Percentiles rank a stretch among this genome's conserved stretches.
phyloP scores from a whole-genome alignment of 73 alveolate species.

The Paramecium pentaurelia region DNA sequence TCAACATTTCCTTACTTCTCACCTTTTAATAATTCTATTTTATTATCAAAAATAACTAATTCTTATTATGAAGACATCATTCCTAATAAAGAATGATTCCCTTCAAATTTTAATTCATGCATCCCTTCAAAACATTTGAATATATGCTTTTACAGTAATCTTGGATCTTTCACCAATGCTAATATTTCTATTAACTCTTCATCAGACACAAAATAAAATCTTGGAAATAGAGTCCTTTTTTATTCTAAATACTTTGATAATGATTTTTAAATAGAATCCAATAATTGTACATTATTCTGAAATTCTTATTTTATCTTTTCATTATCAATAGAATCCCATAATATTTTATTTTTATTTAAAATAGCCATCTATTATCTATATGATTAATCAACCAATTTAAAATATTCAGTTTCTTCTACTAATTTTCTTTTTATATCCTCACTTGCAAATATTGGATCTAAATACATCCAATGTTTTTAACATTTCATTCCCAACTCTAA shows the following conservation, averaged over 20 bases:
- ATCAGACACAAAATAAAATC: conserved; percentile 94
- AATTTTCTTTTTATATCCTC: conserved; percentile 4
- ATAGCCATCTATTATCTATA: not conserved
- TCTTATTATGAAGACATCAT: conserved; percentile 88
- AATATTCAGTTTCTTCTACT: not conserved
- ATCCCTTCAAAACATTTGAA: conserved; percentile 97
- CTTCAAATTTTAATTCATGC: conserved; percentile 75
- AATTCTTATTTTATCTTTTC: not conserved
- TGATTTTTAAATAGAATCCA: conserved; percentile 88
- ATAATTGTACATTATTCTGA: not conserved
- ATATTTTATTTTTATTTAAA: not conserved
- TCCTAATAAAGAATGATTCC: conserved; percentile 81
- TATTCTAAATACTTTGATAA: conserved; percentile 90
- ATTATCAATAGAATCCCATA: conserved; percentile 30
- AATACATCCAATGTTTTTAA: conserved; percentile 28
- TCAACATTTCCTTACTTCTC: conserved; percentile 95
- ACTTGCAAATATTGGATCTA: conserved; percentile 33
- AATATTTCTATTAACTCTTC: conserved; percentile 93
- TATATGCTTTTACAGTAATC: conserved; percentile 82
- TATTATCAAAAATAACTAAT: conserved; percentile 66
- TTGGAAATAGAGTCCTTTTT: conserved; percentile 92
- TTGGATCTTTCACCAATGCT: conserved; percentile 92
- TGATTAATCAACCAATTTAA: not conserved
- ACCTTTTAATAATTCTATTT: conserved; percentile 84
- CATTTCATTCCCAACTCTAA: conserved; percentile 34